Evolutionary conservation across 805 yeast species (phyloP).

Genomic region (Candida sonorensis): DNA sequence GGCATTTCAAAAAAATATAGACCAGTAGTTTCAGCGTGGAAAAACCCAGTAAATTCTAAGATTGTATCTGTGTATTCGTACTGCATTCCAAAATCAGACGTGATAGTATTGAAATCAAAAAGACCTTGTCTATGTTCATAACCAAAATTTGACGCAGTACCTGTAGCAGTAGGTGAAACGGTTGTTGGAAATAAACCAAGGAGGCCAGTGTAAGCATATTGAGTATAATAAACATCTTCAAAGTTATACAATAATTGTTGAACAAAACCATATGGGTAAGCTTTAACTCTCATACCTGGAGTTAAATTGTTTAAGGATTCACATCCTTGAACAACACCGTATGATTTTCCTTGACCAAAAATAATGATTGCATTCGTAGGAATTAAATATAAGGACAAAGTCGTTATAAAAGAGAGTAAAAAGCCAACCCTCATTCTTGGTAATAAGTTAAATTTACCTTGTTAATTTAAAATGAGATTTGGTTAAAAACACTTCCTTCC

Average conservation of each 20-base stretch:
- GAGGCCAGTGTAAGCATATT: background rate
- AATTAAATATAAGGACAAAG: too few relatives aligned
- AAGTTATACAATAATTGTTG: background rate
- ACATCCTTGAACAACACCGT: constrained; percentile 1
- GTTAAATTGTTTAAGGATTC: background rate
- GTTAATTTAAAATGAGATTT: too few relatives aligned
- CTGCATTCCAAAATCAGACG: constrained; percentile 1
- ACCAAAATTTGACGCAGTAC: background rate
- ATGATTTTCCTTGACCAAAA: constrained; percentile 1
- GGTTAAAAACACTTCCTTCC: too few relatives aligned
- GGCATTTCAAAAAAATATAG: constrained; percentile 1
- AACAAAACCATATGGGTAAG: background rate
- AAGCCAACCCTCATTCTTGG: too few relatives aligned
- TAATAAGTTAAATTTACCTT: too few relatives aligned
- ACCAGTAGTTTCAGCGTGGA: constrained; percentile 4
- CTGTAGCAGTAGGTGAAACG: too few relatives aligned
- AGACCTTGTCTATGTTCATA: too few relatives aligned
- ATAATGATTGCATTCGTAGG: background rate
- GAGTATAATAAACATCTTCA: constrained; percentile 1
- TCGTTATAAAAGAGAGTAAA: too few relatives aligned
- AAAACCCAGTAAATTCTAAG: constrained; percentile 5
- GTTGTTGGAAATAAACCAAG: background rate
- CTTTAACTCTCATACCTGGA: constrained; percentile 3
- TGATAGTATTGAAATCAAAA: background rate
- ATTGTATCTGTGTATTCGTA: constrained; percentile 1